phyloP scores from a whole-genome alignment of 345 rosid species.

The Pelargonium nanum region DNA sequence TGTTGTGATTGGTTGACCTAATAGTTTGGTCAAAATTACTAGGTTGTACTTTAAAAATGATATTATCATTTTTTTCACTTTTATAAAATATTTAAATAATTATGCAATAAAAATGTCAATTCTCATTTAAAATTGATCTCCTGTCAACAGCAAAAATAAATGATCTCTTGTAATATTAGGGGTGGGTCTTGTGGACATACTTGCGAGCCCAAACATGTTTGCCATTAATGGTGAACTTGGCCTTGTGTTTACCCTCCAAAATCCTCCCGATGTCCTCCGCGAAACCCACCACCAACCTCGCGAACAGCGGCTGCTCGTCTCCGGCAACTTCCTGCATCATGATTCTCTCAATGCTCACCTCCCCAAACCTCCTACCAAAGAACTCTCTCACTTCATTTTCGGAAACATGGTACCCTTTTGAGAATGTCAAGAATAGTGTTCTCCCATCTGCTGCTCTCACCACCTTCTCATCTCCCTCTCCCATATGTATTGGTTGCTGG shows the following conservation, averaged over 20 bases:
- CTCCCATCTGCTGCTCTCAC: conserved; percentile 8
- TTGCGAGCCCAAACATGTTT: conserved; percentile 35
- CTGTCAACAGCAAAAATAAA: no score
- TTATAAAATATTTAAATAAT: no score
- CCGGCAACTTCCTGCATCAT: conserved; percentile 7
- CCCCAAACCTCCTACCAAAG: conserved; percentile 12
- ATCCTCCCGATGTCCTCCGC: conserved; percentile 14
- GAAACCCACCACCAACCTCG: conserved; percentile 14
- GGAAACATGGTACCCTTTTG: conserved; percentile 56
- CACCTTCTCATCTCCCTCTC: background rate
- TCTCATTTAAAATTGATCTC: no score
- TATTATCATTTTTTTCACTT: no score
- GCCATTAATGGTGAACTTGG: conserved; percentile 15
- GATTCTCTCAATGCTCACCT: background rate
- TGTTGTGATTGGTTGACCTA: no score
- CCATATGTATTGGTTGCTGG: background rate
- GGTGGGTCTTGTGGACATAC: conserved; percentile 4
- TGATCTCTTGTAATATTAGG: no score
- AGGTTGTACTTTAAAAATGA: no score
- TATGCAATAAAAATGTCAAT: no score
- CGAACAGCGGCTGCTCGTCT: conserved; percentile 13
- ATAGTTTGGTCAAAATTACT: no score
- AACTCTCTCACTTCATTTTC: conserved; percentile 42
- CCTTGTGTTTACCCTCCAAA: conserved; percentile 1
- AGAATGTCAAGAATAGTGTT: conserved; percentile 69